Base-by-base conservation (phyloP, 345 rosid genomes). In the Eucalyptus fibrosa region DNA sequence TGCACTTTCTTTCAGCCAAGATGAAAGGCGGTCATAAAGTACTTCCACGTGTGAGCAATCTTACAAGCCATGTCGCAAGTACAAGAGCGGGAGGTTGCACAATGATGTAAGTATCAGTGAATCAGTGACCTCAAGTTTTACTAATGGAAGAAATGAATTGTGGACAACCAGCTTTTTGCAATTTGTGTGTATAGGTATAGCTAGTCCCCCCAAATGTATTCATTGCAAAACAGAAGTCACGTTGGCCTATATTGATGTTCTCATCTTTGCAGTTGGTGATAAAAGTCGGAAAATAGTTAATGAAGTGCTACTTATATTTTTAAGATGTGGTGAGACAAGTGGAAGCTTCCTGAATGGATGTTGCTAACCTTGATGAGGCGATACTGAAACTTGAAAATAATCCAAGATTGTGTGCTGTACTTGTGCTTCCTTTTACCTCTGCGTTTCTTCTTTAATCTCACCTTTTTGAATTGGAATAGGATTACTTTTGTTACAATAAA, bases 11-110 rank as follows among this genome's bases (percentile, higher is more conserved):
- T 94, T 92, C 95, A 96, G 99, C 91, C 69, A 94, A 92, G 88
- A 86, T 88, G 69, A 93, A 92, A 92, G 90, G 85, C 89, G 83
- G 87, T 83, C 94, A 89, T 89, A 92, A 92, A 88, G 91, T 90
- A 85, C 86, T 91, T 82, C 90, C 93, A 30, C 92, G 60, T 87
- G 87, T 88, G 80, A 93, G 91, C 92, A 94, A 90, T 50, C 85
- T 82, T 90, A 92, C 92, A 90, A 93, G 89, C 88, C 90, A 77
- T 88, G 87, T 92, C 47, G 53, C 87, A 89, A 94, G 92, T 92
- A 94, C 90, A 87, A 89, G 92, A 89, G 89, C 88, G 47, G 95
- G 96, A 77, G 94, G 93, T 77, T 92, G 95, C 90, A 56, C 93
- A 49, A 90, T 72, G 86, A 91, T 85, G 97, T 96, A 91, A 96